Evolutionary conservation across 257 asterid species (phyloP).

Genomic region (Jasminum sambac): DNA sequence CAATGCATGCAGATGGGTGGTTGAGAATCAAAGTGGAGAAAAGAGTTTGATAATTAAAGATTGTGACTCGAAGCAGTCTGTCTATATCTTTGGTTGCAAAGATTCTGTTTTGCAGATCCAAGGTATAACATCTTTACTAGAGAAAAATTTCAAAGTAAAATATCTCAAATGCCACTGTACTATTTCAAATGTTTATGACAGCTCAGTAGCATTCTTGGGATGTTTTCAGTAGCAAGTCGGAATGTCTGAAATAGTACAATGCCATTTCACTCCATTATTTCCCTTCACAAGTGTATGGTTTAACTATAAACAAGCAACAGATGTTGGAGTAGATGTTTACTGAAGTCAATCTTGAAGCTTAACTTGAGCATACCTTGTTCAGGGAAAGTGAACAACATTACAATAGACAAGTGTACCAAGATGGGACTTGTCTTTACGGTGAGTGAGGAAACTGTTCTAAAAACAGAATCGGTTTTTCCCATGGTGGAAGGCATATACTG

Average conservation of each 20-base stretch:
- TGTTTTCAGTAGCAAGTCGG: too few relatives aligned
- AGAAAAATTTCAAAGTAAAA: background rate
- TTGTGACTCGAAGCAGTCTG: constrained; percentile 93
- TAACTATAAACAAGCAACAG: background rate
- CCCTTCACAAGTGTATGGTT: background rate
- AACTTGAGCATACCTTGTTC: constrained; percentile 14
- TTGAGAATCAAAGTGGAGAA: constrained; percentile 88
- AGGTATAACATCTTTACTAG: constrained; percentile 43
- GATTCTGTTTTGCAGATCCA: constrained; percentile 82
- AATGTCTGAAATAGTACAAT: too few relatives aligned
- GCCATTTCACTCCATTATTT: too few relatives aligned
- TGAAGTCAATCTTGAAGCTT: constrained; percentile 12
- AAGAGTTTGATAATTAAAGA: constrained; percentile 80
- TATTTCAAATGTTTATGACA: too few relatives aligned
- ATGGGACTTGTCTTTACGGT: constrained; percentile 95
- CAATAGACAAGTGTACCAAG: constrained; percentile 94
- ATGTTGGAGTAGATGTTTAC: background rate
- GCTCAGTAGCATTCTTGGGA: too few relatives aligned
- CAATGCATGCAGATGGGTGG: constrained; percentile 76
- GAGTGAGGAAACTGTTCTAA: constrained; percentile 26
- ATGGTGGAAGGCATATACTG: background rate
- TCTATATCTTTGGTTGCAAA: constrained; percentile 88
- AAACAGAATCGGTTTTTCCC: background rate
- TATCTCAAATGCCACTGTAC: too few relatives aligned
- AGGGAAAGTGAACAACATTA: constrained; percentile 98